Conservation (phyloP, 1,139 yeast species). For the Geotrichum fermentans region DNA sequence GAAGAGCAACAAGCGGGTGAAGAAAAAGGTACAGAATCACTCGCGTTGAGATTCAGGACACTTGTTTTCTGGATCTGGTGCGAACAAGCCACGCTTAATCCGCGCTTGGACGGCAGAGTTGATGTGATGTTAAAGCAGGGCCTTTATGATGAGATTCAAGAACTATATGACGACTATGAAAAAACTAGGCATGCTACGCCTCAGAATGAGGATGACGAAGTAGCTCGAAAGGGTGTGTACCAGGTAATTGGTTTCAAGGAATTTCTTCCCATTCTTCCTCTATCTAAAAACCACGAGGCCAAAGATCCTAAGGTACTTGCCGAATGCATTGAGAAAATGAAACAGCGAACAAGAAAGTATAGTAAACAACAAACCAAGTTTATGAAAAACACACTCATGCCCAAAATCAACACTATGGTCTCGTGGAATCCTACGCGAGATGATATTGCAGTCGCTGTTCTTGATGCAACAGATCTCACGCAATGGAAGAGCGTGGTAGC, state of each 20-base stretch:
- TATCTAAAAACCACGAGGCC: neutral
- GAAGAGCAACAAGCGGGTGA: conserved; percentile 46
- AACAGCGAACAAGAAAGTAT: conserved; percentile 75
- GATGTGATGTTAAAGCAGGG: conserved; percentile 74
- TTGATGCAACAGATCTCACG: conserved; percentile 70
- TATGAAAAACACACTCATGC: conserved; percentile 69
- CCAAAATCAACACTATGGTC: conserved; percentile 41
- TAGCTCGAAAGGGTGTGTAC: conserved; percentile 71
- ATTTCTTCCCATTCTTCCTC: conserved; percentile 55
- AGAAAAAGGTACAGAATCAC: conserved; percentile 26
- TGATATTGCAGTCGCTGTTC: conserved; percentile 60
- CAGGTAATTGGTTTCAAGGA: conserved; percentile 96
- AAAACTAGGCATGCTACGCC: conserved; percentile 4
- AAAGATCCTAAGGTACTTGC: conserved; percentile 30
- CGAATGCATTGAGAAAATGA: conserved; percentile 68
- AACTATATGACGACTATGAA: conserved; percentile 41
- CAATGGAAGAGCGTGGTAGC: conserved; percentile 58
- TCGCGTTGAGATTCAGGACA: conserved; percentile 53
- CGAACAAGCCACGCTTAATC: conserved; percentile 53
- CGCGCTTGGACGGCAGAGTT: conserved; percentile 70
- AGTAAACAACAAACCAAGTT: conserved; percentile 91
- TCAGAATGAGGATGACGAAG: conserved; percentile 37
- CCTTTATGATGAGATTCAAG: conserved; percentile 54
- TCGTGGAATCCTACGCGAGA: conserved; percentile 42
- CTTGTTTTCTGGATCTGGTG: conserved; percentile 82